Evolutionary conservation across 2,329 filamentous ascomycete species (phyloP).

Genomic region (Stemphylium beticola): DNA sequence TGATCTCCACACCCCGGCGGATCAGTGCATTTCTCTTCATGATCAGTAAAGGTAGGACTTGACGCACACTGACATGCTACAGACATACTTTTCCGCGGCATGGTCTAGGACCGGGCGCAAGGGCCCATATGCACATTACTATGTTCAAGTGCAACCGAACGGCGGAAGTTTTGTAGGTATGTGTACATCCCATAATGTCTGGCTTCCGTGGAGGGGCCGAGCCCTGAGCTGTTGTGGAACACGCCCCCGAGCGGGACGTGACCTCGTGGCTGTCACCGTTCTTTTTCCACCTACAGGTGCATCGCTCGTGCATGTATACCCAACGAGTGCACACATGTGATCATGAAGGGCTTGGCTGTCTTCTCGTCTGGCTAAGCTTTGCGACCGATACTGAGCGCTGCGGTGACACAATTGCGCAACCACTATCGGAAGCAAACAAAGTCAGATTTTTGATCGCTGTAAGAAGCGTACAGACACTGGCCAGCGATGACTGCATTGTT

Average conservation of each 20-base stretch:
- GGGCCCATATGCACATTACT: constrained; percentile 72
- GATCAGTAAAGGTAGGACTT: neutral
- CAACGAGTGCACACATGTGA: constrained; percentile 7
- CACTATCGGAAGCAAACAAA: constrained; percentile 6
- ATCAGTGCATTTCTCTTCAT: too few relatives aligned
- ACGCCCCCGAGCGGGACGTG: neutral
- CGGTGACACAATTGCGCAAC: constrained; percentile 8
- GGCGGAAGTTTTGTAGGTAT: constrained; percentile 71
- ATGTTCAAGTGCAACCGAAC: constrained; percentile 78
- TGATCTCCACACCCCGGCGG: too few relatives aligned
- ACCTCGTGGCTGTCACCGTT: constrained; percentile 6
- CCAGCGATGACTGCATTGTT: constrained; percentile 2
- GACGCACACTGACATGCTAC: constrained; percentile 26
- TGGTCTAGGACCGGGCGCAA: constrained; percentile 90
- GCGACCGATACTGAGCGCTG: constrained; percentile 4
- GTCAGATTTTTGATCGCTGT: neutral
- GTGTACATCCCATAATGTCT: constrained; percentile 36
- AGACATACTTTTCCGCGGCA: constrained; percentile 83
- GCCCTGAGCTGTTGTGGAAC: constrained; percentile 7
- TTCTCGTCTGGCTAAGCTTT: constrained; percentile 8
- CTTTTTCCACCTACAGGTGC: constrained; percentile 4
- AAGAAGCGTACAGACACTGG: neutral
- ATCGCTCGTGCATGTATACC: constrained; percentile 11
- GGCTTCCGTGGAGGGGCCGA: neutral
- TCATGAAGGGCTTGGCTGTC: neutral